phyloP scores from a whole-genome alignment of 1,284 basidiomycete species.

The Trichosporon sp. region DNA sequence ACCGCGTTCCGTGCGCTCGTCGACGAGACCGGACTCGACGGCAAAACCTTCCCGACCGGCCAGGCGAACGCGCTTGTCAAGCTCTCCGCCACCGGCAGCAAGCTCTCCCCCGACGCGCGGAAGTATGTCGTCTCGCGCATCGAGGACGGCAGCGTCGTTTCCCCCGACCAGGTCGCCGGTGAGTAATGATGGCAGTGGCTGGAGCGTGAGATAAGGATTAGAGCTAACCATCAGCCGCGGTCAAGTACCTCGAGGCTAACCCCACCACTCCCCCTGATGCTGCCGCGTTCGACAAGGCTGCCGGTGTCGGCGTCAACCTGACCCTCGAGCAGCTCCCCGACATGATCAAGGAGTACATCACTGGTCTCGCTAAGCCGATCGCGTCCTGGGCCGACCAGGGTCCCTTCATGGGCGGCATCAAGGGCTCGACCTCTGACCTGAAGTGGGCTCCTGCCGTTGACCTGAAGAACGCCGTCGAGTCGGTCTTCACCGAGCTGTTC shows the following conservation, averaged over 20 bases:
- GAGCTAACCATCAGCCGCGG: conserved; percentile 64
- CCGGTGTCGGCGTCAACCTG: conserved; percentile 86
- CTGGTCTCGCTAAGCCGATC: conserved; percentile 59
- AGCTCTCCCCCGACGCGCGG: conserved; percentile 65
- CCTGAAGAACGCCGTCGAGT: conserved; percentile 83
- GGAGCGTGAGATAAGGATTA: neutral
- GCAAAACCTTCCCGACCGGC: conserved; percentile 71
- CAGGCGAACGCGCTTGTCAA: conserved; percentile 73
- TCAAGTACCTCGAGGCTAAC: conserved; percentile 72
- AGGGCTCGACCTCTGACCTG: conserved; percentile 65
- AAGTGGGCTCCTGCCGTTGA: conserved; percentile 87
- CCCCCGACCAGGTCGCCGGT: conserved; percentile 86
- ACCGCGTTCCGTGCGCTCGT: conserved; percentile 72
- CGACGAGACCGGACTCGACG: conserved; percentile 63
- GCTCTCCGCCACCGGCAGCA: conserved; percentile 68
- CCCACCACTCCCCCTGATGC: conserved; percentile 66
- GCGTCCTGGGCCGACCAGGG: conserved; percentile 76
- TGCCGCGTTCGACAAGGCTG: conserved; percentile 74
- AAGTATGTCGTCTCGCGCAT: conserved; percentile 72
- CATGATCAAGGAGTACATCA: conserved; percentile 67
- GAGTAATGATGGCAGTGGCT: conserved; percentile 41
- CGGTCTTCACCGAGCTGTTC: conserved; percentile 72
- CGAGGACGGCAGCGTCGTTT: conserved; percentile 71
- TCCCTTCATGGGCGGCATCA: conserved; percentile 70
- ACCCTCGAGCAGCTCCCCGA: conserved; percentile 69